Evolutionary conservation across 345 rosid species (phyloP), one percentile per base, ranked within the genome.

Genomic region (Citrus medica): DNA sequence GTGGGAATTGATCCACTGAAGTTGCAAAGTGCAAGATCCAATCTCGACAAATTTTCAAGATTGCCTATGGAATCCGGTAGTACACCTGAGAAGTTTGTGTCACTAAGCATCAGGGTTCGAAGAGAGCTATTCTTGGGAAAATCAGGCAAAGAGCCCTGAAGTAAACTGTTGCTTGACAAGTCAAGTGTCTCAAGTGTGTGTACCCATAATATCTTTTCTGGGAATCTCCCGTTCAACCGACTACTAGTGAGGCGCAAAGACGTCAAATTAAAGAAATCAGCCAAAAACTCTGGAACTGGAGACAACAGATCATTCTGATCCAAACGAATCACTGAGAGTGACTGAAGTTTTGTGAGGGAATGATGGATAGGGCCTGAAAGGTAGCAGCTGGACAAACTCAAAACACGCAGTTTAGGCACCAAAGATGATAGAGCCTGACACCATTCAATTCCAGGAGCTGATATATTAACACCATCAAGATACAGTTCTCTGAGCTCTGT

Each of bases 351-450:
- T 1, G 53, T 9, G n/a, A 86, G 71, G 13, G 87, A 88, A 64
- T 66, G 16, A 71, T 76, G 24, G 1, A 78, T 75, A 10, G 83
- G 81, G 32, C 83, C 93, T 1, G 80, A 71, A 68, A 87, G 82
- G 63, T 16, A n/a, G 75, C 89, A 89, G 25, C 38, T 4, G 48
- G 71, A 35, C 84, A 84, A 76, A 81, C 94, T 90, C 79, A 89
- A 62, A 17, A 30, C 84, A 67, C 28, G 72, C 69, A 89, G 71
- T 62, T 83, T 77, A 3, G 80, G 79, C 75, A 86, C 53, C 1
- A 85, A 80, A 6, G 83, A 76, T 4, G 87, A 85, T 5, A 85
- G 27, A 6, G 78, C 84, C 55, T 59, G 75, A 63, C 89, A 60
- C 86, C 84, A 88, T 19, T 79, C 76, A 4, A 63, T 60, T 40